A percentile compares a stretch with the other conserved stretches of the same genome.
Conservation (phyloP, 176 grass and related monocot genomes). For the Oropetium thomaeum region DNA sequence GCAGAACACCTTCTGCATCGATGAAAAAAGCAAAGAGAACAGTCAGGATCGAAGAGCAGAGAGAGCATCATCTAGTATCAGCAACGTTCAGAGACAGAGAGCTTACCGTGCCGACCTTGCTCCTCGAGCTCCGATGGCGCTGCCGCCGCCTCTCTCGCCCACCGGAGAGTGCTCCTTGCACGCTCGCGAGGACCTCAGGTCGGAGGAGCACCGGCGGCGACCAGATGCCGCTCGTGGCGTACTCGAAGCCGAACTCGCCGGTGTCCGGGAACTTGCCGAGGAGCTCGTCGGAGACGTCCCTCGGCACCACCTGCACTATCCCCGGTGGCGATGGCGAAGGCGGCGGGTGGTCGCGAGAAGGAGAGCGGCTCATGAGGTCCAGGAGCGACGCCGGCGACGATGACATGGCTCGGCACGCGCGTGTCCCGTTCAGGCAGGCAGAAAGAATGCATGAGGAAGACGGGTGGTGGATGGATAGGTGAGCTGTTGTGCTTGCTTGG, state of each 20-base stretch:
- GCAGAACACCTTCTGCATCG: constrained; percentile 50
- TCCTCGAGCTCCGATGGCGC: constrained; percentile 40
- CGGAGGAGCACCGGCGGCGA: constrained; percentile 65
- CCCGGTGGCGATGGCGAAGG: not conserved
- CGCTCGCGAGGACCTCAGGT: constrained; percentile 27
- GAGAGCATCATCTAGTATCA: not conserved
- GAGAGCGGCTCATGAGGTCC: constrained; percentile 41
- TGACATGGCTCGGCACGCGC: not conserved
- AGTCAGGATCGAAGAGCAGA: not conserved
- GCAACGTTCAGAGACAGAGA: not conserved
- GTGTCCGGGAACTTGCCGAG: constrained; percentile 72
- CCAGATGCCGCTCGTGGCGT: constrained; percentile 75
- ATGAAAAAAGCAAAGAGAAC: constrained; percentile 14
- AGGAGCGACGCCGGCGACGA: constrained; percentile 17
- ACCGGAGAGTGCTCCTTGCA: not conserved
- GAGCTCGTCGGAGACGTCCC: constrained; percentile 61
- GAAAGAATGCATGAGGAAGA: constrained; percentile 30
- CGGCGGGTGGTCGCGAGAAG: not conserved
- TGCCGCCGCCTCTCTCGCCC: not conserved
- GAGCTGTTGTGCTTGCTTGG: constrained; percentile 55
- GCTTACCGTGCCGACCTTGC: constrained; percentile 24
- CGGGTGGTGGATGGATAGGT: constrained; percentile 5
- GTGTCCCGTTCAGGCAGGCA: not conserved
- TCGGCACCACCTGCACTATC: constrained; percentile 64
- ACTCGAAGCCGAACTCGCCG: constrained; percentile 80